Evolutionary conservation across 1,284 basidiomycete species (phyloP).

Genomic region (Pseudozyma sp.): DNA sequence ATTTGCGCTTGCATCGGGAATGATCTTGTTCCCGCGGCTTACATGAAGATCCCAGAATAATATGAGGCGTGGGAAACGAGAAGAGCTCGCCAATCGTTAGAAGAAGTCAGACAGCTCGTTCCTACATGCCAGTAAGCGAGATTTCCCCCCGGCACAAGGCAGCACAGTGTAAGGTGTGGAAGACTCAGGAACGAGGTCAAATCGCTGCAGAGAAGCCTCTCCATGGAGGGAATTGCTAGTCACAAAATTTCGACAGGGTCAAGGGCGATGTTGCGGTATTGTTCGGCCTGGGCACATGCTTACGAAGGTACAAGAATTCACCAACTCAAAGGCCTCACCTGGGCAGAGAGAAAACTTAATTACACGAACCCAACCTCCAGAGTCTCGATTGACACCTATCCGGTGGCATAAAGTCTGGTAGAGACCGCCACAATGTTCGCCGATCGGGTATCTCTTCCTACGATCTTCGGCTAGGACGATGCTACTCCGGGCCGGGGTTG

Average conservation of each 20-base stretch:
- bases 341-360: background rate
- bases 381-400: no score
- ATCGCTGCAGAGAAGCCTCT: background rate
- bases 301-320: no score
- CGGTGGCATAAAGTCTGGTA: no score
- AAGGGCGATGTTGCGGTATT: background rate
- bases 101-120: background rate
- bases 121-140: background rate
- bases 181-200: background rate
- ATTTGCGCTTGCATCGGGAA: no score
- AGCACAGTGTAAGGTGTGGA: background rate
- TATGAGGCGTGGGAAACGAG: no score
- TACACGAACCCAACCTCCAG: no score
- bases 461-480: no score
- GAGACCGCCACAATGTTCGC: no score
- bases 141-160: background rate
- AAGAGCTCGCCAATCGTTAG: background rate
- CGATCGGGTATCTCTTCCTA: no score
- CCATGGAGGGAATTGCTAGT: background rate
- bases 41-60: no score
- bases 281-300: background rate
- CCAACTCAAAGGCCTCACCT: background rate
- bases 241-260: background rate
- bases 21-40: no score
- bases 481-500: no score